Base-by-base conservation (phyloP, 371 early-diverging fungal species). In the Actinomucor elegans region DNA sequence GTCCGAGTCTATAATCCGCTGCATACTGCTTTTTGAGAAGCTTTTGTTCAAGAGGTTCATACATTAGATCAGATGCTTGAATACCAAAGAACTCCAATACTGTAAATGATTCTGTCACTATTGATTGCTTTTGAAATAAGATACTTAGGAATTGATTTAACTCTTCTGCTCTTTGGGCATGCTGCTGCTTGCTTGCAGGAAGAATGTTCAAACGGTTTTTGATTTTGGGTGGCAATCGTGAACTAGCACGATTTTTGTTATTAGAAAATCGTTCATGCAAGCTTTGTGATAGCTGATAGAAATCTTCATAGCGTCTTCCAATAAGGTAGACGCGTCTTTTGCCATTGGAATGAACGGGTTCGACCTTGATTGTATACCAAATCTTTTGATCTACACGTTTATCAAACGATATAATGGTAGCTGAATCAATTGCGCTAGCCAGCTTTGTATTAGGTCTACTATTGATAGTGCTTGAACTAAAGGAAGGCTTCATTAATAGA, bases 381-480 rank as follows among this genome's bases (percentile, higher is more conserved):
- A 51, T 53, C 33, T 65, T 65, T 36, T 65, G 59, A 49, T 65
- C 66, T 17, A n/a, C 15, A 9, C 32, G 37, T 41, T 57, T 65
- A 31, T 65, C 66, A 52, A 59, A 65, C 1, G 57, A 56, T 12
- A 60, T 33, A 2, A 65, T 20, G 7, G 46, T 48, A 10, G 55
- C 66, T 18, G 43, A 46, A 5, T 37, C 18, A 31, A 65, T 56
- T 1, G 41, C n/a, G 3, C 42, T 32, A 11, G 35, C 29, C 20
- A 38, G 20, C 35, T 47, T 46, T 28, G 46, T 9, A 5, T 17
- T 35, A 8, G 8, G 17, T 5, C 6, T 44, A 6, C 7, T 37
- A 15, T n/a, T 26, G 29, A 44, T 0, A 2, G 41, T 50, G 7
- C 32, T 52, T 2, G 26, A 32, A 15, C 52, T 43, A 26, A 43